Percentiles rank a stretch among this genome's conserved stretches.
phyloP scores from a whole-genome alignment of 2,329 filamentous ascomycete genomes.

The Chaetomium strumarium region DNA sequence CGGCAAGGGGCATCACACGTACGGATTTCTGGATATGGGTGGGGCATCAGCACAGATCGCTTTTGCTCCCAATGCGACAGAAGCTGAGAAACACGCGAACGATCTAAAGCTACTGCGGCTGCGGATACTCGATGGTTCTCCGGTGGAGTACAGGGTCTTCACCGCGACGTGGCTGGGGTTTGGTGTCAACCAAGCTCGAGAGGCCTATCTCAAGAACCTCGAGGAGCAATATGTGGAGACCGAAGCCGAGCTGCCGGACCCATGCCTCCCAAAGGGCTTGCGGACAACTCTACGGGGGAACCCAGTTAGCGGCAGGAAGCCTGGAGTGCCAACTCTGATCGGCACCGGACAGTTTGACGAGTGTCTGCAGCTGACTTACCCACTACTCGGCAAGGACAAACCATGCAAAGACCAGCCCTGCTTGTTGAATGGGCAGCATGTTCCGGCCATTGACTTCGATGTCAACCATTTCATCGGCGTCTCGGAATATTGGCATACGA shows the following conservation, averaged over 20 bases:
- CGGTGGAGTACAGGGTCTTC: constrained; percentile 82
- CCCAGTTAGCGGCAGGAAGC: constrained; percentile 34
- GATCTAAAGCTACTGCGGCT: constrained; percentile 83
- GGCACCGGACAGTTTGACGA: constrained; percentile 85
- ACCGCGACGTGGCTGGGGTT: constrained; percentile 96
- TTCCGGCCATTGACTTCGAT: constrained; percentile 92
- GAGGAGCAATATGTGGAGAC: constrained; percentile 50
- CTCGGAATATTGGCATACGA: constrained; percentile 98
- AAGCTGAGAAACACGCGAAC: constrained; percentile 81
- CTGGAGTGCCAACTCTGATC: constrained; percentile 51
- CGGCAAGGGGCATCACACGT: constrained; percentile 85
- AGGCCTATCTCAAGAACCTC: constrained; percentile 76
- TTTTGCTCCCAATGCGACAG: constrained; percentile 89
- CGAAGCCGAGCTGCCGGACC: constrained; percentile 71
- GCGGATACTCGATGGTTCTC: constrained; percentile 71
- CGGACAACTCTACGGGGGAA: constrained; percentile 68
- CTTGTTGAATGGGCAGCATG: constrained; percentile 83
- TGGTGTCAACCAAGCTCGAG: constrained; percentile 88
- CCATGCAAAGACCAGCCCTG: constrained; percentile 80
- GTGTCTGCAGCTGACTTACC: constrained; percentile 75
- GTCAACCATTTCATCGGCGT: constrained; percentile 97
- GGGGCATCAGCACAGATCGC: constrained; percentile 97
- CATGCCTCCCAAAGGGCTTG: constrained; percentile 78
- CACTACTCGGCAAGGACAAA: constrained; percentile 82
- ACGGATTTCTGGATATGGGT: constrained; percentile 97